Evolutionary conservation across 1,139 yeast species (phyloP).

Genomic region (Hyphopichia buzzinii): DNA sequence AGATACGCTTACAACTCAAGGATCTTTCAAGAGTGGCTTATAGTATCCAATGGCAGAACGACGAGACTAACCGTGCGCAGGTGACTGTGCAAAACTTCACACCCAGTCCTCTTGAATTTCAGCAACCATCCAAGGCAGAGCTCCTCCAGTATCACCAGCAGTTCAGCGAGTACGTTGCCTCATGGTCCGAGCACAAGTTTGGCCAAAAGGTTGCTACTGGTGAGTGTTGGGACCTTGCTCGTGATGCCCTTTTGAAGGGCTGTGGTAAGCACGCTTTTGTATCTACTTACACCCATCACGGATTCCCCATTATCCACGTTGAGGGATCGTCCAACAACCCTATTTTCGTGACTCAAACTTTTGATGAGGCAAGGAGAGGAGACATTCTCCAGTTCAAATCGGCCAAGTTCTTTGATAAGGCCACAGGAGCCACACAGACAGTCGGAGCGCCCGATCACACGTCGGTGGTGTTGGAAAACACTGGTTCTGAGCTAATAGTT

Average conservation of each 20-base stretch:
- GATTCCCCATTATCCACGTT: constrained; percentile 50
- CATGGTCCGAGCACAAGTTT: constrained; percentile 57
- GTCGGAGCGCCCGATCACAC: constrained; percentile 72
- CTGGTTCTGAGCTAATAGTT: constrained; percentile 34
- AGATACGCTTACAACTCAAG: constrained; percentile 38
- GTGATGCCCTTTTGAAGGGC: constrained; percentile 57
- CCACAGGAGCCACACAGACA: constrained; percentile 23
- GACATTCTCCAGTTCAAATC: constrained; percentile 41
- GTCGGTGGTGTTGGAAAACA: constrained; percentile 48
- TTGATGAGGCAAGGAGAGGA: constrained; percentile 41
- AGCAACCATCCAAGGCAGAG: constrained; percentile 36
- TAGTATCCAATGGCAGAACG: constrained; percentile 45
- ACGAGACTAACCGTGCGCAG: constrained; percentile 16
- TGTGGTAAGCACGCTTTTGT: constrained; percentile 65
- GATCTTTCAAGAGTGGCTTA: constrained; percentile 52
- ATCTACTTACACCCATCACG: constrained; percentile 55
- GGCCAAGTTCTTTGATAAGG: constrained; percentile 41
- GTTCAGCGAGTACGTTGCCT: constrained; percentile 56
- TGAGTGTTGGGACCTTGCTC: constrained; percentile 79
- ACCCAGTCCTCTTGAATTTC: constrained; percentile 48
- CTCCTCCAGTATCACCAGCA: constrained; percentile 39
- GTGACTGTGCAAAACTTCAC: constrained; percentile 34
- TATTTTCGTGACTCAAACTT: constrained; percentile 13
- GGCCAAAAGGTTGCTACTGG: constrained; percentile 66
- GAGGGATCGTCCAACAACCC: constrained; percentile 22